Base-by-base conservation (phyloP, 306 rosid genomes). In the Herpetospermum pedunculosum region DNA sequence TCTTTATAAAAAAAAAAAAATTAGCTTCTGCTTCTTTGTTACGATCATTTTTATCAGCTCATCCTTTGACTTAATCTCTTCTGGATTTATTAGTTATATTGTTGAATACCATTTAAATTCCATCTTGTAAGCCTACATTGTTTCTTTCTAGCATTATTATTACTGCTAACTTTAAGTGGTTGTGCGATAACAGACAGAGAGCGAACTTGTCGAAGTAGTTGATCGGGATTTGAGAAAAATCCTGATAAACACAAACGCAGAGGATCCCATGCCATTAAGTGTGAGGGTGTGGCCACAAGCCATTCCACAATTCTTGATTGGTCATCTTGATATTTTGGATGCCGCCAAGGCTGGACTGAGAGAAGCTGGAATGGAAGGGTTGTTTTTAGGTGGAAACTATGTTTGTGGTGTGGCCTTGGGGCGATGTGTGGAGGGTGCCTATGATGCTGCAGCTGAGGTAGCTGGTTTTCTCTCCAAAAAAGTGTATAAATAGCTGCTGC, bases 331-430 rank as follows among this genome's bases (percentile, higher is more conserved):
- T 82, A 79, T 85, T 43, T 85, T 94, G 32, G 96, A 91, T 53
- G 80, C 79, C 37, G 97, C 99, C 46, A 88, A 87, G 81, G 70
- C 86, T 53, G 86, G 88, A 74, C 85, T 94, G 8, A 83, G 75
- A 64, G 83, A 78, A 75, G 69, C 80, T 65, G 97, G 92, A 68
- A 81, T 74, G 72, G 87, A 84, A 14, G 99, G 99, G 62, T 53
- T 94, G 55, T 91, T 86, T 85, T 88, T 94, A 14, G 96, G 96
- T 38, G 99, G 99, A 72, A 94, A 91, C 89, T 91, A 91, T 48
- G 96, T 87, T 23, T 76, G 91, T 8, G 97, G 97, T 64, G 97
- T 91, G 74, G 99, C 99, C 79, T 84, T 91, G 92, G 97, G 99
- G 75, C 87, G 97, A 75, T 94, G 99, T 68, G 97, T 94, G 25